phyloP scores from a whole-genome alignment of 2,329 filamentous ascomycete species.

The Falciphora oryzae region DNA sequence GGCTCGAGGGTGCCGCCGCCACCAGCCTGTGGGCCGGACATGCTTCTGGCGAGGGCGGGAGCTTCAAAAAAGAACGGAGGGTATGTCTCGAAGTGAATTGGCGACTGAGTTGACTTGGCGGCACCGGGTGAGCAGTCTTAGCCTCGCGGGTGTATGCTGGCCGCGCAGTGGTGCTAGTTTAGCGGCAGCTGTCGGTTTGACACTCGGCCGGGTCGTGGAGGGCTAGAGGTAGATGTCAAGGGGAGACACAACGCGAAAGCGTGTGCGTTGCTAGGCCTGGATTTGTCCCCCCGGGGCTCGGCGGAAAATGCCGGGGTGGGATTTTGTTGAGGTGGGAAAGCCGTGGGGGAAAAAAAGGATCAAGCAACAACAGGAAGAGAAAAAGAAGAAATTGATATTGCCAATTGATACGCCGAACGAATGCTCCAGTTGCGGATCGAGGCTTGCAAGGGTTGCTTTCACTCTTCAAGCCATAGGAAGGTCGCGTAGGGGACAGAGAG shows the following conservation, averaged over 20 bases:
- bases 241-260: neutral
- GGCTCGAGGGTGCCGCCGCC: conserved; percentile 4
- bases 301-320: neutral
- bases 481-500: neutral
- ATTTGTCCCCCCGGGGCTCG: neutral
- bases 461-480: neutral
- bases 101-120: neutral
- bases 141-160: neutral
- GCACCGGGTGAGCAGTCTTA: neutral
- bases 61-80: neutral
- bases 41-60: neutral
- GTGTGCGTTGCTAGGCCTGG: neutral
- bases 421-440: neutral
- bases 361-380: neutral
- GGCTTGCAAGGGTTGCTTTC: neutral
- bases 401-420: conserved; percentile 1
- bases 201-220: neutral
- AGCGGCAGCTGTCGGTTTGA: neutral
- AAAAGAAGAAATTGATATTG: neutral
- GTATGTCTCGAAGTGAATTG: neutral
- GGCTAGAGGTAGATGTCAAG: neutral
- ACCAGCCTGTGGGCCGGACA: neutral
- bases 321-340: neutral
- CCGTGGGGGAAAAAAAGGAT: neutral
- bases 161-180: neutral